Percentiles rank a stretch among this genome's conserved stretches.
Evolutionary conservation across 345 rosid species (phyloP).

Genomic region (Orychophragmus violaceus): DNA sequence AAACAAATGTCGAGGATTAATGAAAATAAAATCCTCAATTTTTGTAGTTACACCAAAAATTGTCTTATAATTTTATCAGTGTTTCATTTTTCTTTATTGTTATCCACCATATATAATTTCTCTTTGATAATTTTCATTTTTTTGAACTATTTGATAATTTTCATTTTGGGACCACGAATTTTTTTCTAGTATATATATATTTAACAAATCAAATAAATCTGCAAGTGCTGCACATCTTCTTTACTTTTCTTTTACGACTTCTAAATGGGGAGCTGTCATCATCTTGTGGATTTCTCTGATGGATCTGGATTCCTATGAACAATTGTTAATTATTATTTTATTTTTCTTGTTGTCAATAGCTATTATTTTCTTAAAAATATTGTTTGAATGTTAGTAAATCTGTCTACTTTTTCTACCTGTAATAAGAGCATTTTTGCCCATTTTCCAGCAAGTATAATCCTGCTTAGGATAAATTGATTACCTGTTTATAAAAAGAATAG

Average conservation of each 20-base stretch:
- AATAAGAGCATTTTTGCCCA: neutral
- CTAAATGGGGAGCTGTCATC: constrained; percentile 33
- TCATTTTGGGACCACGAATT: constrained; percentile 21
- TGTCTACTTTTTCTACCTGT: neutral
- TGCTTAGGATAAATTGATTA: neutral
- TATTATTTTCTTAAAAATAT: neutral
- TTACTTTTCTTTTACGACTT: constrained; percentile 81
- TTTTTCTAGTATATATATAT: neutral
- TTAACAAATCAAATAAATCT: constrained; percentile 25
- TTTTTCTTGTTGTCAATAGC: neutral
- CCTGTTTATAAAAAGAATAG: neutral
- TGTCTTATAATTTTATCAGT: neutral
- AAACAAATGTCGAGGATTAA: neutral
- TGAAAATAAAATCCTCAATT: neutral
- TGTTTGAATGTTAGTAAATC: neutral
- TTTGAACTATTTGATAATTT: neutral
- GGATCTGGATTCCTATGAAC: constrained; percentile 21
- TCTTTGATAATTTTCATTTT: neutral
- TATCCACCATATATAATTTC: neutral
- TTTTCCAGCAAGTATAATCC: neutral
- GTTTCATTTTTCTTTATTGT: neutral
- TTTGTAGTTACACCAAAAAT: neutral
- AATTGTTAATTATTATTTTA: neutral
- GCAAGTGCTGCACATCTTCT: constrained; percentile 49
- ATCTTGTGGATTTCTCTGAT: constrained; percentile 23